Evolutionary conservation across 495 filamentous ascomycete species (phyloP).

Genomic region (Lineolata rhizophorae): DNA sequence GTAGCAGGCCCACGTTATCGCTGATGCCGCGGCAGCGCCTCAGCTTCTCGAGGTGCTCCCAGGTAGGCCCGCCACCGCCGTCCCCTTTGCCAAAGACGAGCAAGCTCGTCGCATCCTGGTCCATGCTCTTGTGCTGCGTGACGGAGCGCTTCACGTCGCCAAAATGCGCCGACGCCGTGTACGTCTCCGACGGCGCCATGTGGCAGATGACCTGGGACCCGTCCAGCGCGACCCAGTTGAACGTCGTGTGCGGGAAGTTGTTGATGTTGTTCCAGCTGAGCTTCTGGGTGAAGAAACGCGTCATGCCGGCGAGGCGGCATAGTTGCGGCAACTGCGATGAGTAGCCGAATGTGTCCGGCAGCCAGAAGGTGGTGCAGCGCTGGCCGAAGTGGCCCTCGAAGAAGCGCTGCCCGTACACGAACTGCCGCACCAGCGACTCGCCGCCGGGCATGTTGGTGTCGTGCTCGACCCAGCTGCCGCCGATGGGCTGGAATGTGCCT

Average conservation of each 20-base stretch:
- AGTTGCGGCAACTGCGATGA: conserved; percentile 85
- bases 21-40: conserved; percentile 84
- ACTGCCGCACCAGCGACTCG: conserved; percentile 87
- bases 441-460: conserved; percentile 94
- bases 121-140: conserved; percentile 84
- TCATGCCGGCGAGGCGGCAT: conserved; percentile 82
- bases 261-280: conserved; percentile 97
- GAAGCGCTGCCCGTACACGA: conserved; percentile 81
- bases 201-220: conserved; percentile 93
- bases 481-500: conserved; percentile 81
- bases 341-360: conserved; percentile 96
- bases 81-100: conserved; percentile 93
- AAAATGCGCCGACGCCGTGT: conserved; percentile 86
- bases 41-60: conserved; percentile 80
- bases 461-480: conserved; percentile 96
- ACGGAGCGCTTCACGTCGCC: conserved; percentile 84
- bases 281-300: conserved; percentile 91
- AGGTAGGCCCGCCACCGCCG: conserved; percentile 89
- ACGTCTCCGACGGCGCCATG: conserved; percentile 87
- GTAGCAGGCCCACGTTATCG: conserved; percentile 64
- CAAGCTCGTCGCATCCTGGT: conserved; percentile 68
- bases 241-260: conserved; percentile 94
- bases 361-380: conserved; percentile 80
- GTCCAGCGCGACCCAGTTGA: conserved; percentile 91
- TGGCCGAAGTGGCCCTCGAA: conserved; percentile 87